phyloP scores from a whole-genome alignment of 1,284 basidiomycete genomes.

The Fomitopsis schrenkii region DNA sequence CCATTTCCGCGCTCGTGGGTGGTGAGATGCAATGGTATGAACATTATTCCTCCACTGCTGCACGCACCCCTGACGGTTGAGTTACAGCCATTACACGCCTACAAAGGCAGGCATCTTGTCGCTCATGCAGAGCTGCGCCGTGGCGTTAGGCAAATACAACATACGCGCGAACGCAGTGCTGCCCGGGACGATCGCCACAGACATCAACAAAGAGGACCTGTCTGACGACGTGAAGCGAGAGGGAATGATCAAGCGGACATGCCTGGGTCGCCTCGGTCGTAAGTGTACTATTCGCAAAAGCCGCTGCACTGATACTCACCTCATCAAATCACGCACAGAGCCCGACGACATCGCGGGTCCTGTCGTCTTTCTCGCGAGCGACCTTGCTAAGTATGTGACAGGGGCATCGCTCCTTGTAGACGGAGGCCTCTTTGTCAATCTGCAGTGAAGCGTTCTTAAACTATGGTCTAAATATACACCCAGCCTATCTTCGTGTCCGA shows the following conservation, averaged over 20 bases:
- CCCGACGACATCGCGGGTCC: conserved; percentile 78
- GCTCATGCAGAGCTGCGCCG: conserved; percentile 80
- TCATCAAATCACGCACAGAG: conserved; percentile 26
- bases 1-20: conserved; percentile 76
- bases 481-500: neutral
- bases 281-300: conserved; percentile 14
- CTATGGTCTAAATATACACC: neutral
- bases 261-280: conserved; percentile 66
- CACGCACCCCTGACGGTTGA: conserved; percentile 1
- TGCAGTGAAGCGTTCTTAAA: conserved; percentile 43
- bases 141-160: conserved; percentile 71
- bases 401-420: conserved; percentile 72
- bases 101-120: conserved; percentile 81
- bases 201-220: conserved; percentile 79
- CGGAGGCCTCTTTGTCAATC: conserved; percentile 75
- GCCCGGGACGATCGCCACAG: conserved; percentile 73
- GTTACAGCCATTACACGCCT: conserved; percentile 67
- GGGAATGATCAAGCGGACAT: conserved; percentile 65
- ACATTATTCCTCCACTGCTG: neutral
- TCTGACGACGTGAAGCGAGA: conserved; percentile 56
- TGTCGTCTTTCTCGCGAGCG: conserved; percentile 72
- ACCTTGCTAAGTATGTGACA: conserved; percentile 72
- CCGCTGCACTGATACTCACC: neutral
- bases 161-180: conserved; percentile 71
- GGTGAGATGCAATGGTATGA: conserved; percentile 66